Evolutionary conservation across 768 basidiomycete species (phyloP), one percentile per base, ranked within the genome.

Genomic region (Russula foetens): DNA sequence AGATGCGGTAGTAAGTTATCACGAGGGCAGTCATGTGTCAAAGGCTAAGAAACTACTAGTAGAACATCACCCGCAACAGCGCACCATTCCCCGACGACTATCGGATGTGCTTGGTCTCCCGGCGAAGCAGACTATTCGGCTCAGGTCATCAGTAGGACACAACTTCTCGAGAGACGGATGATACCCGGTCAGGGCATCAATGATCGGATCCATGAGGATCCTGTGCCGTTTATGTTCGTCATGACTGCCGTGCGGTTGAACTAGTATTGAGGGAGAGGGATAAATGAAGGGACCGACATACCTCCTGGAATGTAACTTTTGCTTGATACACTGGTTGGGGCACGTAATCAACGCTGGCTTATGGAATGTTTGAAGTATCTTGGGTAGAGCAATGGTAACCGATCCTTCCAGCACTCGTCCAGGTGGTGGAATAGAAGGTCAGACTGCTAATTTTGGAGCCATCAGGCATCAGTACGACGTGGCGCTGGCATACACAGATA

Each of bases 11-110:
- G 35, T 35, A 35, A n/a, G n/a, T n/a, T n/a, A n/a, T 35, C 35
- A 35, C 31, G 35, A 35, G 35, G 35, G 35, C 35, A 2, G 4
- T 35, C 35, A 12, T 12, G 11, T 35, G 6, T 35, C 35, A 12
- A 35, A 41, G 17, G 17, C 39, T 7, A 19, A 38, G 80, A 73
- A 33, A 81, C 57, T 3, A n/a, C n/a, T n/a, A n/a, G n/a, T n/a
- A 67, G 62, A 63, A 80, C 75, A n/a, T 62, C 84, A 84, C 21
- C 51, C 17, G 2, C 29, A 7, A 76, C 75, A 0, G 76, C n/a
- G 48, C n/a, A 50, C n/a, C 21, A 12, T 41, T 17, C 39, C 17
- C 19, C 7, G 49, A 15, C 49, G 33, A n/a, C n/a, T 23, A 1
- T 29, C 19, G n/a, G n/a, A 49, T 33, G 48, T 33, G 31, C 23